Evolutionary conservation across 768 basidiomycete genomes (phyloP), one percentile per base, ranked within the genome.

Genomic region (Tylopilus sp.): DNA sequence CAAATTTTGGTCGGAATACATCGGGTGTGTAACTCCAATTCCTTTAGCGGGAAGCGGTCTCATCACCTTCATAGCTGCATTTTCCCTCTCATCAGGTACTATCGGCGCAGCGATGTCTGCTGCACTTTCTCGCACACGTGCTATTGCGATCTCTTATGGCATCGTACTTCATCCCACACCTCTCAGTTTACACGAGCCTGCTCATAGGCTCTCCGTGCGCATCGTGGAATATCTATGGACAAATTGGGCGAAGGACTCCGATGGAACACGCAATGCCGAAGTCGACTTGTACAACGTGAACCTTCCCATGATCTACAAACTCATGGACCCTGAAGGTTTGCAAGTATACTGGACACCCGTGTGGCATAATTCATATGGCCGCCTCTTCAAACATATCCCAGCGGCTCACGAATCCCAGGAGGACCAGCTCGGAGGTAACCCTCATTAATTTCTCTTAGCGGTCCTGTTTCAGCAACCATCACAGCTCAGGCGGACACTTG

Each of bases 61-160:
- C 44, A 55, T 45, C 34, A 24, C 17, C 16, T 38, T 29, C 21
- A 38, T 65, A 85, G 89, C 91, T 33, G 93, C 93, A 2, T 92
- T 94, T 67, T 79, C 88, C 3, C 78, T 98, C 38, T 93, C 92
- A 2, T 94, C 91, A 26, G 95, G 95, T 3, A 98, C 95, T 2
- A 78, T 98, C 56, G 95, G 95, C 34, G 94, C 93, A 3, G 89
- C 95, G 16, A 75, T 98, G 68, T 89, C 89, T 25, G 85, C 87
- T 21, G 82, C 82, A 22, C 76, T 93, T 40, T 85, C 87, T 24
- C 76, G 76, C 52, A 77, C 74, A 26, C 86, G 91, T 34, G 82
- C 91, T 37, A 87, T 97, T 53, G 94, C 95, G 1, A 64, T 98
- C 33, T 95, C 92, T 0, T 96, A 97, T 66, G 92, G 92, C 31